These are phyloP conservation scores for Cryptosporidium parvum DNA, from an alignment of 169 alveolate species.

Conservation along the genomic window DNA sequence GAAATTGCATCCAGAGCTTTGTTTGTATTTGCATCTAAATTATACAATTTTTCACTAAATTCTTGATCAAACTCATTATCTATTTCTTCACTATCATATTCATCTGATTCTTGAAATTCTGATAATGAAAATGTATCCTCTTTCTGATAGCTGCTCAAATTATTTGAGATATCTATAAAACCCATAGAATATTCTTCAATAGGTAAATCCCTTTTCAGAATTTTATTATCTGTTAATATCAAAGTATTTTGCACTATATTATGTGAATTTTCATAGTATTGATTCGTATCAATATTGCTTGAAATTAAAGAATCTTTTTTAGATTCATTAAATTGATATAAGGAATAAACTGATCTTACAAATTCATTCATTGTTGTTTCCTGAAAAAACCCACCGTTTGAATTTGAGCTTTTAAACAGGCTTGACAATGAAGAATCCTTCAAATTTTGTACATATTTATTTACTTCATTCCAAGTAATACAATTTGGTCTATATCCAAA, in stretches of 20 bases:
- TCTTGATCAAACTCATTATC: constrained; percentile 60
- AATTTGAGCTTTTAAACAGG: constrained; percentile 30
- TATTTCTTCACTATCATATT: constrained; percentile 37
- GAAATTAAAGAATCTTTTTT: not conserved
- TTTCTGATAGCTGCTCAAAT: constrained; percentile 1
- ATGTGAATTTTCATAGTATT: not conserved
- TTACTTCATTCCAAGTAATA: constrained; percentile 60
- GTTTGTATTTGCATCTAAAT: constrained; percentile 7
- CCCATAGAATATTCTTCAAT: constrained; percentile 4
- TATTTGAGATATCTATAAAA: not conserved
- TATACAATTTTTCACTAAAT: constrained; percentile 20
- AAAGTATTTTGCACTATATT: not conserved
- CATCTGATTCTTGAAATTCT: constrained; percentile 49
- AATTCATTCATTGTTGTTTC: constrained; percentile 19
- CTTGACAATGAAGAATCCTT: constrained; percentile 27
- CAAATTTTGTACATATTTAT: constrained; percentile 11
- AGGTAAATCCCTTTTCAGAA: not conserved
- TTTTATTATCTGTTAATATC: not conserved
- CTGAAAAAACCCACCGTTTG: constrained; percentile 41
- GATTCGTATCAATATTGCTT: not conserved
- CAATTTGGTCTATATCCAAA: constrained; percentile 71
- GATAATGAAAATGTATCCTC: constrained; percentile 57
- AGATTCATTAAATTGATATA: not conserved
- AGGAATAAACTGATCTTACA: constrained; percentile 7
- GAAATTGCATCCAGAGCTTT: constrained; percentile 61